Evolutionary conservation across 192 early-diverging fungal genomes (phyloP), one percentile per base, ranked within the genome.

Genomic region (Entomortierella beljakovae): DNA sequence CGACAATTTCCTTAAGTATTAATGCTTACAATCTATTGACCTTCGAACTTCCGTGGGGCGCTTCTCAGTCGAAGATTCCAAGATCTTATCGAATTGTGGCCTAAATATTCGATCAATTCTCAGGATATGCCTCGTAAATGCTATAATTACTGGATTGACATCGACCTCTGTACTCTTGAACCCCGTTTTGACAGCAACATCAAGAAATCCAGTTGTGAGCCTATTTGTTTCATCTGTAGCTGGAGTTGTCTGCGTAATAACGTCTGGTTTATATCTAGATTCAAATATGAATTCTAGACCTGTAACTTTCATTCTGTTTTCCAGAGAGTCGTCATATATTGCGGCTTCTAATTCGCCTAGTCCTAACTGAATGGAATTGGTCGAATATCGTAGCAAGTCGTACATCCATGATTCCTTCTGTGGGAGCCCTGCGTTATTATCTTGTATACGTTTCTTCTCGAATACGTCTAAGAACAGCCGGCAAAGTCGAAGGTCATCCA

Each of bases 61-160:
- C 40, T 59, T 79, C 32, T 79, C 52, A 15, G 5, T 22, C 1
- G 54, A 15, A 16, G 49, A 37, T 34, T 77, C 68, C 3, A 61
- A 20, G 11, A 72, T 68, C 52, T 72, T 81, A 54, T 68, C 70
- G 32, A 66, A 71, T 38, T 59, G 60, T 0, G 83, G 68, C 1
- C 73, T 76, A 33, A 88, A 89, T 9, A 88, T 81, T 20, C 88
- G 77, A 34, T 89, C 86, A 11, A 89, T 84, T 28, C 71, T 80
- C 2, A 89, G 68, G 68, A 87, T 86, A 58, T 89, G 88, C 51
- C 83, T 64, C 0, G 83, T 82, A 64, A 90, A 87, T 2, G 88
- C 87, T 4, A 90, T 61, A 29, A 90, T 70, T 13, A 79, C 73
- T 1, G 88, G 88, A 57, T 88, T 86, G 22, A 80, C 80, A 51